These are phyloP conservation scores for Bretziella fagacearum DNA, from an alignment of 2,329 filamentous ascomycete genomes.

Conservation along the genomic window DNA sequence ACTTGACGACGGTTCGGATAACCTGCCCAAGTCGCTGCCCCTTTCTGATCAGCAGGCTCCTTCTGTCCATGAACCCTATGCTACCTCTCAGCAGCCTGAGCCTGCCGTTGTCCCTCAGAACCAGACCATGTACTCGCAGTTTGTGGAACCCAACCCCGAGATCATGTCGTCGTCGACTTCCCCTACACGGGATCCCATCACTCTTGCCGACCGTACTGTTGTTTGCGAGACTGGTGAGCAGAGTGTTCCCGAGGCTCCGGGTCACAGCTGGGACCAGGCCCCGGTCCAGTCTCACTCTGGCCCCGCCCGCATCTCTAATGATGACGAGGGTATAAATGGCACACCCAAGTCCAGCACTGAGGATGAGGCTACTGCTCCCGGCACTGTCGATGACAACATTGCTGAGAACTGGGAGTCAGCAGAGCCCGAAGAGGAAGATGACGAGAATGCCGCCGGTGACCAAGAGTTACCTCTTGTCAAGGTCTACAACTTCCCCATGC, in stretches of 20 bases:
- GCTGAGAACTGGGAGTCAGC: conserved; percentile 89
- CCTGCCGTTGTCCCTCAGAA: conserved; percentile 1
- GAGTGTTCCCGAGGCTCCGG: background rate
- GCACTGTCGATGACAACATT: conserved; percentile 22
- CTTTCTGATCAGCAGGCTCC: conserved; percentile 1
- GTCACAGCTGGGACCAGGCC: conserved; percentile 2
- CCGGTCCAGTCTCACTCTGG: background rate
- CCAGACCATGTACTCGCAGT: conserved; percentile 6
- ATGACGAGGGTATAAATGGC: conserved; percentile 16
- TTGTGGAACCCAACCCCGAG: conserved; percentile 14
- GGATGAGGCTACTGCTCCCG: conserved; percentile 3
- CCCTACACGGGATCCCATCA: background rate
- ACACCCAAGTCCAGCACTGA: conserved; percentile 10
- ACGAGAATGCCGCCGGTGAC: conserved; percentile 35
- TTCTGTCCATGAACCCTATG: background rate
- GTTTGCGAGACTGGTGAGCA: background rate
- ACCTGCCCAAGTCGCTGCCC: conserved; percentile 6
- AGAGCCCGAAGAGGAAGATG: conserved; percentile 55
- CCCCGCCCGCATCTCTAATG: conserved; percentile 1
- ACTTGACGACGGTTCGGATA: conserved; percentile 6
- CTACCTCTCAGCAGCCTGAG: background rate
- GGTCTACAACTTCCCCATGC: conserved; percentile 93
- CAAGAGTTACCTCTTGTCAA: conserved; percentile 31
- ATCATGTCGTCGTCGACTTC: conserved; percentile 6
- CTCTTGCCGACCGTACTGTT: conserved; percentile 5